Base-by-base conservation (phyloP, 1,284 basidiomycete genomes). In the Ustilago hordei region DNA sequence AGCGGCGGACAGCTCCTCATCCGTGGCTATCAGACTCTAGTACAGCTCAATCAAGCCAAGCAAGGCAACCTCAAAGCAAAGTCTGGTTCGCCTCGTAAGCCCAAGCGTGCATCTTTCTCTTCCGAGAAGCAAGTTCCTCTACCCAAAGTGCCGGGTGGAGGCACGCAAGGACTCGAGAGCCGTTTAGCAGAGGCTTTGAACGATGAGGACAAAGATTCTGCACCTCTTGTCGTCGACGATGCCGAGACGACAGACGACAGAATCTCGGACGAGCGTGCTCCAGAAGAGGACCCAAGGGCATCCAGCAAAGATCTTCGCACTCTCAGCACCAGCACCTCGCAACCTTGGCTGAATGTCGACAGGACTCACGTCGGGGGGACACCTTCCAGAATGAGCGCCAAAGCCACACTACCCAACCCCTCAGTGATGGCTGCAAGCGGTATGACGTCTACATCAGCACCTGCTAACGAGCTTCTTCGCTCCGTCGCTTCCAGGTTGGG, bases 1-100 rank as follows among this genome's bases (percentile, higher is more conserved):
- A 64, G 78, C 19, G 78, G 78, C 9, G 78, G 78, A 15, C 75
- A 75, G 54, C 64, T 80, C 28, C 66, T 80, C 23, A 75, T 75
- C 13, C 69, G 77, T 15, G 77, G 74, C 23, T 77, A 63, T 35
- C 69, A 72, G 36, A 77, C 74, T 1, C 69, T 65, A 28, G 54
- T 63, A 13, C 74, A 73, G 39, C 66, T 77, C 28, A 69, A 43
- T 6, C 66, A 65, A 13, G 63, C 55, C 34, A 75, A 71, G 55
- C 64, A 61, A 59, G 73, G 61, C 5, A 48, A 53, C 23, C 19
- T n/a, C 38, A 41, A 4, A 34, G 11, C 57, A 31, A 72, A 60
- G 23, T n/a, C 47, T 4, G 12, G 47, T 3, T 8, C 47, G 5
- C 17, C 32, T 4, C 69, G 64, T 15, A 63, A 55, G 19, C 55